Evolutionary conservation across 352 stramenopile species (phyloP).

Genomic region (Bremia lactucae): DNA sequence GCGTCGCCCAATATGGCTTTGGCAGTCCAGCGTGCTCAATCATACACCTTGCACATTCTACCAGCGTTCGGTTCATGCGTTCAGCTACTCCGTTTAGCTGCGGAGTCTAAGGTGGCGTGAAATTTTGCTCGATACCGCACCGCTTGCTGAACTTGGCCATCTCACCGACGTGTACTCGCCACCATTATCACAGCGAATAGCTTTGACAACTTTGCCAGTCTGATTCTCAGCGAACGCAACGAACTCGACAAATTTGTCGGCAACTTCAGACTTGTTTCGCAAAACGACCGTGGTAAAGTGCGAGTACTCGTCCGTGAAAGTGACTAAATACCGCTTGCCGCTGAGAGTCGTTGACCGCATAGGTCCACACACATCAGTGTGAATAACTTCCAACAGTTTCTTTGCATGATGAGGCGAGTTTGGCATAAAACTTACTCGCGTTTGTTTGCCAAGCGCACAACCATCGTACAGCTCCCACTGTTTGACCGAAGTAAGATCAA

Average conservation of each 20-base stretch:
- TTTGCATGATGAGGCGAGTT: background rate
- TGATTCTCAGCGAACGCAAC: no score
- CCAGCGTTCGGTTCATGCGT: slow-evolving; percentile 5
- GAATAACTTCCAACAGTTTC: no score
- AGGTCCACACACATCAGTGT: slow-evolving; percentile 2
- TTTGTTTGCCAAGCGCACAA: background rate
- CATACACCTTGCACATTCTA: no score
- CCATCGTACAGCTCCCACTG: background rate
- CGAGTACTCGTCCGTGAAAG: background rate
- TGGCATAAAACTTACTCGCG: background rate
- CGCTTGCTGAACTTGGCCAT: no score
- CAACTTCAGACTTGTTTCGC: background rate
- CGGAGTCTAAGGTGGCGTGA: background rate
- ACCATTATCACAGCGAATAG: no score
- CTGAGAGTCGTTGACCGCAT: slow-evolving; percentile 3
- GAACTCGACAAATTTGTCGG: background rate
- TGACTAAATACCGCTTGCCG: background rate
- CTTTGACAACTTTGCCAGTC: background rate
- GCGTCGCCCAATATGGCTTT: background rate
- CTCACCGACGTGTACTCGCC: no score
- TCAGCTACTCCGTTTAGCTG: background rate
- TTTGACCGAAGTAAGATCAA: background rate
- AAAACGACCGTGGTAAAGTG: background rate
- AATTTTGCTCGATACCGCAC: background rate
- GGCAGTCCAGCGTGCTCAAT: background rate